Evolutionary conservation across 306 rosid species (phyloP).

Genomic region (Canavalia gladiata): DNA sequence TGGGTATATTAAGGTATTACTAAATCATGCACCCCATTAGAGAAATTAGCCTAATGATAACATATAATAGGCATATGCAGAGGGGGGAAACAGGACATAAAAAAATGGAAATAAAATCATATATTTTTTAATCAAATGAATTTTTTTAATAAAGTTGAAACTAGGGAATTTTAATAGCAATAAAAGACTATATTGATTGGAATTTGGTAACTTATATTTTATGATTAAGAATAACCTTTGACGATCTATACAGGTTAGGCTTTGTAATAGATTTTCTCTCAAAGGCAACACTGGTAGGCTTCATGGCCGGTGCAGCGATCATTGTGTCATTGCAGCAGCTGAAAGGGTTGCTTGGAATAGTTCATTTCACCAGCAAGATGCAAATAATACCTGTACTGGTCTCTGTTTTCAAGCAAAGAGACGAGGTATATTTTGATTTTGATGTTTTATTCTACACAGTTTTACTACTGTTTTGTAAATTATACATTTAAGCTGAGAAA

Average conservation of each 20-base stretch:
- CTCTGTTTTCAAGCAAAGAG: constrained; percentile 68
- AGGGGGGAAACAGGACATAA: no score
- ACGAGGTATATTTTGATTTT: constrained; percentile 65
- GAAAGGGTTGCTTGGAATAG: constrained; percentile 91
- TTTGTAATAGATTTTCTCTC: constrained; percentile 96
- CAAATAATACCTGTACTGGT: constrained; percentile 77
- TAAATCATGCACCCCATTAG: constrained; percentile 9
- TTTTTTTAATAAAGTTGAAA: background rate
- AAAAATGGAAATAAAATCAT: background rate
- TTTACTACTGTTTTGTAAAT: background rate
- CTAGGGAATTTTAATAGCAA: background rate
- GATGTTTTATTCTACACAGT: constrained; percentile 13
- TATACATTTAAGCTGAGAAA: background rate
- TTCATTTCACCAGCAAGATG: constrained; percentile 86
- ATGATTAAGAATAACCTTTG: constrained; percentile 40
- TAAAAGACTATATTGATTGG: background rate
- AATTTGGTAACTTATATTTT: background rate
- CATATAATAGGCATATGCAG: background rate
- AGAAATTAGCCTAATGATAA: constrained; percentile 12
- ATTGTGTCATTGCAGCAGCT: constrained; percentile 92
- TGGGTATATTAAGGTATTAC: constrained; percentile 82
- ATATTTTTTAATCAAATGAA: background rate
- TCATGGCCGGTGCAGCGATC: constrained; percentile 98
- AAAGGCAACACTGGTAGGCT: constrained; percentile 92
- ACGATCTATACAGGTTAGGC: constrained; percentile 70